Base-by-base conservation (phyloP, 805 yeast genomes). In the Candida hispaniensis region DNA sequence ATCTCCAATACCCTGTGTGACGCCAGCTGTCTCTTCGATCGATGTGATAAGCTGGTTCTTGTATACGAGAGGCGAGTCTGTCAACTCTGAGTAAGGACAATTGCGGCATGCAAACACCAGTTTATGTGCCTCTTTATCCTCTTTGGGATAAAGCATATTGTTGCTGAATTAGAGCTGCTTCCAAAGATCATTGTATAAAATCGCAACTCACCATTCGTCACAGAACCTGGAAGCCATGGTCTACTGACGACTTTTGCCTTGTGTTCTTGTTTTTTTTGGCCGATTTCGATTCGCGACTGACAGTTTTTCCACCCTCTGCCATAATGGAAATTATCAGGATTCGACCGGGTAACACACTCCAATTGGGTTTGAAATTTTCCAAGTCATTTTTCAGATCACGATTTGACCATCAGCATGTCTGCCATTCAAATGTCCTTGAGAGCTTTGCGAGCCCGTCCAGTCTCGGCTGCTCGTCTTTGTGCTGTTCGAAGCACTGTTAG, bases 111-210 rank as follows among this genome's bases (percentile, higher is more conserved):
- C 86, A 56, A 81, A 91, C 41, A 88, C 64, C 43, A 91, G 62
- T 45, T 83, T 58, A 53, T 71, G 73, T 46, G 69, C 59, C 40
- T 77, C 82, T 52, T 79, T 81, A 55, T 91, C 97, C 63, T 91
- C 98, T 47, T 82, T 74, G 13, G 98, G 98, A 57, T 91, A 91
- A 61, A 91, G 70, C 98, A 91, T 91, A 56, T 91, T 91, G 69
- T 91, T 91, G 71, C 93, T 49, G 14, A 11, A 23, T 32, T 32
- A 32, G 36, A 6, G 6, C n/a, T 5, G 11, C 10, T 19, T n/a
- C n/a, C n/a, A n/a, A n/a, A n/a, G 21, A 10, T 19, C 10, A 8
- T 19, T 11, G 14, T n/a, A 17, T 26, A 12, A 12, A 8, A 9
- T 11, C 11, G 18, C 14, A 6, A 52, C 67, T 39, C 42, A 60